Evolutionary conservation across 441 rosid genomes (phyloP).

Genomic region (Raphanus hybrid): DNA sequence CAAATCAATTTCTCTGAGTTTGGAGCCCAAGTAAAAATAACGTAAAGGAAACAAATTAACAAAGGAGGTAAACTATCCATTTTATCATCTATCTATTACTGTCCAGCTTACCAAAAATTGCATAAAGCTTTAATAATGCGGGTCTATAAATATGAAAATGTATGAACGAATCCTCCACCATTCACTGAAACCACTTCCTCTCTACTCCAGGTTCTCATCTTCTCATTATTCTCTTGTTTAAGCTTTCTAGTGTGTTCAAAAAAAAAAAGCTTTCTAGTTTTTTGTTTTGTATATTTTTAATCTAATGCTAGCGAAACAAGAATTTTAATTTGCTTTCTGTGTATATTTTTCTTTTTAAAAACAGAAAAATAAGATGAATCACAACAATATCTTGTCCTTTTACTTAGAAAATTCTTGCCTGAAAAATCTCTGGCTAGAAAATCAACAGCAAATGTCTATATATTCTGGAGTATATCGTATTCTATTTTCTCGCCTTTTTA

Average conservation of each 20-base stretch:
- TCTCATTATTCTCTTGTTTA: not conserved
- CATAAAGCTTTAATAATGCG: not conserved
- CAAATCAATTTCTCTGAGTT: constrained; percentile 1
- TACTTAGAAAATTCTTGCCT: constrained; percentile 35
- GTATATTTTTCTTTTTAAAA: not conserved
- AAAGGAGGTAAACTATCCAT: not conserved
- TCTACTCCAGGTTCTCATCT: constrained; percentile 30
- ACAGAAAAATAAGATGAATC: constrained; percentile 10
- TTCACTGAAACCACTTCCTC: constrained; percentile 27
- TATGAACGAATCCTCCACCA: constrained; percentile 12
- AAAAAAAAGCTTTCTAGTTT: too few relatives aligned
- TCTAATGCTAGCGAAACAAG: not conserved
- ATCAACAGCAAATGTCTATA: constrained; percentile 31
- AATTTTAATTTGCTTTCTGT: not conserved
- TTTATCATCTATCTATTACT: not conserved
- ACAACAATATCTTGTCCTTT: constrained; percentile 23
- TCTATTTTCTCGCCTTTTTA: constrained; percentile 34
- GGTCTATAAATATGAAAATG: constrained; percentile 24
- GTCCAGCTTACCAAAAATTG: constrained; percentile 23
- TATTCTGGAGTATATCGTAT: constrained; percentile 30
- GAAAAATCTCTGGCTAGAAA: constrained; percentile 42
- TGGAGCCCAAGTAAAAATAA: constrained; percentile 37
- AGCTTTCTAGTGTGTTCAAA: not conserved
- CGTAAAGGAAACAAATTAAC: constrained; percentile 1
- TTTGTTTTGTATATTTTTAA: not conserved